phyloP scores from a whole-genome alignment of 2,329 filamentous ascomycete species.

The Blastomyces parvus region DNA sequence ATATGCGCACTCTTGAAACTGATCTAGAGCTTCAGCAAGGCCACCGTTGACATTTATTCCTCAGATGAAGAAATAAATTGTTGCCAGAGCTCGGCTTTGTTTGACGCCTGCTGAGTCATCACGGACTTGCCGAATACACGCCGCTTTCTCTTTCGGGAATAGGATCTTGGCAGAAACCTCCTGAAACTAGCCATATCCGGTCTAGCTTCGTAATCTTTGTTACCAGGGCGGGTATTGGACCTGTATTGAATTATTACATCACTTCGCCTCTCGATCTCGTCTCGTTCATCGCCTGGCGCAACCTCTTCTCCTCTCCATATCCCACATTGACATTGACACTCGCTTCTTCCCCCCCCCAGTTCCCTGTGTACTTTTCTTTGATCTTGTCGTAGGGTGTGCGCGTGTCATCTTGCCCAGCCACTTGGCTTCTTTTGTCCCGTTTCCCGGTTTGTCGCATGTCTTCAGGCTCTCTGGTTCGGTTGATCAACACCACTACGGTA shows the following conservation, averaged over 20 bases:
- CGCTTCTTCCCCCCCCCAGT: neutral
- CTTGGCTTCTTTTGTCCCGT: neutral
- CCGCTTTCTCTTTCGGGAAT: neutral
- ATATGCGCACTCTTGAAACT: neutral
- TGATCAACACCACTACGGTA: conserved; percentile 3
- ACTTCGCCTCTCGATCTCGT: neutral
- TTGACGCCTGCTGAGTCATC: neutral
- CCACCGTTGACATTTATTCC: neutral
- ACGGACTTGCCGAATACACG: neutral
- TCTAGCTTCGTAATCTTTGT: neutral
- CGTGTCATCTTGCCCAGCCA: neutral
- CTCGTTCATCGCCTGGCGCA: no score
- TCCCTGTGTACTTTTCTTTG: neutral
- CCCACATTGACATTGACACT: neutral
- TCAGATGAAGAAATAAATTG: neutral
- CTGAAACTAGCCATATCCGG: neutral
- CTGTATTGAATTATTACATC: neutral
- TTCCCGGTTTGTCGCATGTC: conserved; percentile 13
- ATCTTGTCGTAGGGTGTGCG: neutral
- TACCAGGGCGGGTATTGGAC: neutral
- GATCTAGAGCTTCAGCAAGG: neutral
- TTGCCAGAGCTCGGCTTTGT: neutral
- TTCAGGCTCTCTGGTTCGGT: conserved; percentile 12
- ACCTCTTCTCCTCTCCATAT: neutral
- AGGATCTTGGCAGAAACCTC: neutral